Evolutionary conservation across 805 yeast genomes (phyloP).

Genomic region (Soucietia sequanensis): DNA sequence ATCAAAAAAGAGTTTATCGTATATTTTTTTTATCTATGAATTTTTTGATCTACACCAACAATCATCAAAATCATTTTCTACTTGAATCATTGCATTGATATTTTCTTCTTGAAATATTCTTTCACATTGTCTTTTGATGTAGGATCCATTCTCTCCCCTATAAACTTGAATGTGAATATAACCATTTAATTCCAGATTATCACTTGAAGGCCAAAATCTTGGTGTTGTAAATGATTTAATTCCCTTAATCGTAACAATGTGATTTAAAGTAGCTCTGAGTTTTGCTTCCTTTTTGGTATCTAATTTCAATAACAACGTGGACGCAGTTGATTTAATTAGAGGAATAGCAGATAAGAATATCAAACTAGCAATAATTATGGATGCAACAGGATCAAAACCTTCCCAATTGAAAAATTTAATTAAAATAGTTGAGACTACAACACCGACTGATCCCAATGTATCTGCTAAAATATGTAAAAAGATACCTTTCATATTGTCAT

Average conservation of each 20-base stretch:
- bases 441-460: slow-evolving; percentile 95
- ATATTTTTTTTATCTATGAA: no score
- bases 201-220: slow-evolving; percentile 77
- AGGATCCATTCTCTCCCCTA: slow-evolving; percentile 62
- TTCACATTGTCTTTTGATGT: slow-evolving; percentile 59
- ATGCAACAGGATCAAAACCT: slow-evolving; percentile 91
- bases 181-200: slow-evolving; percentile 43
- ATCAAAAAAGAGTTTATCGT: no score
- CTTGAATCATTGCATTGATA: slow-evolving; percentile 62
- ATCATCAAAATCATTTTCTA: slow-evolving; percentile 59
- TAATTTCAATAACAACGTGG: slow-evolving; percentile 65
- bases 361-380: slow-evolving; percentile 78
- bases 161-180: slow-evolving; percentile 77
- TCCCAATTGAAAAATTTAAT: slow-evolving; percentile 65
- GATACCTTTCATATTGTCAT: slow-evolving; percentile 87
- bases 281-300: slow-evolving; percentile 57
- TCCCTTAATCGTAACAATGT: slow-evolving; percentile 70
- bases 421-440: slow-evolving; percentile 82
- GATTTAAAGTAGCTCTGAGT: slow-evolving; percentile 64
- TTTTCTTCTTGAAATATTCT: slow-evolving; percentile 48
- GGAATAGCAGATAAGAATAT: slow-evolving; percentile 85
- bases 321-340: slow-evolving; percentile 75
- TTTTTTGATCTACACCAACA: slow-evolving; percentile 67
- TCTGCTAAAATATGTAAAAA: slow-evolving; percentile 94
- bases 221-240: slow-evolving; percentile 85